Conservation (phyloP, 768 basidiomycete genomes). For the Suillus brevipes region DNA sequence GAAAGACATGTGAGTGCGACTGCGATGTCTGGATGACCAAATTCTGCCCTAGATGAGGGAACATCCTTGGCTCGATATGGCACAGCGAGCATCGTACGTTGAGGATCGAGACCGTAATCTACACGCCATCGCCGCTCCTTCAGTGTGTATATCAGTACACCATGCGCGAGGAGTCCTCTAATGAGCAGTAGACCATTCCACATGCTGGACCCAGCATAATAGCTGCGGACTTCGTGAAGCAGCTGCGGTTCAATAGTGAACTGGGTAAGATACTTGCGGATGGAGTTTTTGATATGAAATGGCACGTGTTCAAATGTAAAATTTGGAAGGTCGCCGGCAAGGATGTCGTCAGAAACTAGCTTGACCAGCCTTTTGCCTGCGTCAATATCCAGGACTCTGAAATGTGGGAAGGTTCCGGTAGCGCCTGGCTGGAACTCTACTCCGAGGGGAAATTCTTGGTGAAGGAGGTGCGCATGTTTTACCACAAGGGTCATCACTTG, state of each 20-base stretch:
- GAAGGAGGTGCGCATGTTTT: slow-evolving; percentile 2
- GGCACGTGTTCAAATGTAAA: slow-evolving; percentile 22
- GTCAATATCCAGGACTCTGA: slow-evolving; percentile 4
- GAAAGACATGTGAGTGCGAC: slow-evolving; percentile 46
- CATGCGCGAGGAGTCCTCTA: slow-evolving; percentile 44
- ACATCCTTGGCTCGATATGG: slow-evolving; percentile 55
- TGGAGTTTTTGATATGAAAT: slow-evolving; percentile 15
- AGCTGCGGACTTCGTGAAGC: slow-evolving; percentile 14
- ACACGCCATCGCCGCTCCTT: slow-evolving; percentile 49
- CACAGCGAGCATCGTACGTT: slow-evolving; percentile 47
- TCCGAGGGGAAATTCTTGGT: slow-evolving; percentile 4
- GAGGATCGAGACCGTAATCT: slow-evolving; percentile 47
- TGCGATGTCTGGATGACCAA: slow-evolving; percentile 52
- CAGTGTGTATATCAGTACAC: slow-evolving; percentile 40
- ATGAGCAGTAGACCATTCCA: slow-evolving; percentile 44
- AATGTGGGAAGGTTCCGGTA: slow-evolving; percentile 5
- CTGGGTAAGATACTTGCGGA: slow-evolving; percentile 27
- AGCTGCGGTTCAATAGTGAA: slow-evolving; percentile 6
- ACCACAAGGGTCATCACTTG: slow-evolving; percentile 34
- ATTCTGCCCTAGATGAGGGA: slow-evolving; percentile 46
- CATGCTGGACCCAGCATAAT: slow-evolving; percentile 14
- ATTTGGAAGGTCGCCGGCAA: slow-evolving; percentile 20
- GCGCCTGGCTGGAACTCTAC: slow-evolving; percentile 1
- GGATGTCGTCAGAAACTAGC: slow-evolving; percentile 16
- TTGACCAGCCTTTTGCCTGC: slow-evolving; percentile 8